Percentiles rank a stretch among this genome's conserved stretches.
Conservation (phyloP, 257 asterid species). For the Thymus quinquecostatus region DNA sequence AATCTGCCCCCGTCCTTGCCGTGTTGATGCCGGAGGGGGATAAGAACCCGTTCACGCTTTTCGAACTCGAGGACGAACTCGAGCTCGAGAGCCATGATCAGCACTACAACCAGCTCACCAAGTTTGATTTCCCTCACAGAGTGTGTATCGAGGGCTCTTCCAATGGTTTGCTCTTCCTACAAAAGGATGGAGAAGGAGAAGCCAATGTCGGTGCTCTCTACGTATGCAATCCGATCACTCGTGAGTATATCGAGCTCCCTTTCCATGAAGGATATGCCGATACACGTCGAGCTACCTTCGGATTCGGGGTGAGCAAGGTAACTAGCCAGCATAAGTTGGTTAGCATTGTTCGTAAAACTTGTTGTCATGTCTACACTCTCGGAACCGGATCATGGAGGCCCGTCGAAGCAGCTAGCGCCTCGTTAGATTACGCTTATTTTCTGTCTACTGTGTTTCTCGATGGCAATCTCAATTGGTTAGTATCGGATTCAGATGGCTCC, state of each 20-base stretch:
- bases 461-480: slow-evolving; percentile 8
- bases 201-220: background rate
- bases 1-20: background rate
- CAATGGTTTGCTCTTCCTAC: slow-evolving; percentile 35
- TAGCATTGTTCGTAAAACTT: background rate
- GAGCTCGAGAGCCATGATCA: background rate
- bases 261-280: no score
- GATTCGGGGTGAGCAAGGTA: background rate
- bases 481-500: background rate
- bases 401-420: background rate
- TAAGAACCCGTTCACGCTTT: background rate
- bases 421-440: background rate
- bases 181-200: background rate
- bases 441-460: background rate
- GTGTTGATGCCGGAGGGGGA: background rate
- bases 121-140: background rate
- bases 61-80: background rate
- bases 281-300: background rate
- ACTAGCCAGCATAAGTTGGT: background rate
- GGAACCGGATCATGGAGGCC: background rate
- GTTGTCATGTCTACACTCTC: background rate
- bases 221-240: slow-evolving; percentile 8
- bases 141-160: slow-evolving; percentile 13
- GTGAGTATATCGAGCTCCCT: background rate
- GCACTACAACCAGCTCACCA: background rate